These are phyloP conservation scores for Pilobolus umbonatus DNA, from an alignment of 192 early-diverging fungal species.

Conservation along the genomic window DNA sequence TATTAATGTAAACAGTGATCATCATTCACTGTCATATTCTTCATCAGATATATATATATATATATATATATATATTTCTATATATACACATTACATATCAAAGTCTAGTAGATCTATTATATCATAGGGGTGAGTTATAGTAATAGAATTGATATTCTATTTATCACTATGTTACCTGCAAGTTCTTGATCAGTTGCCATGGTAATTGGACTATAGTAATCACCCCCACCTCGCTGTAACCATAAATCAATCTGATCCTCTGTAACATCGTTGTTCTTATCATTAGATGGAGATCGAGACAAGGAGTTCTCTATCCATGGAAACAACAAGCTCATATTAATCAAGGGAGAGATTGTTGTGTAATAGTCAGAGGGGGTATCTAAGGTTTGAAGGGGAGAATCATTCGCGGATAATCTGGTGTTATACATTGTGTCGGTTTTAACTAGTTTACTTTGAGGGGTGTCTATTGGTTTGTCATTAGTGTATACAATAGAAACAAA, in stretches of 20 bases:
- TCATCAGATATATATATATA: neutral
- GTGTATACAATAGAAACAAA: constrained; percentile 4
- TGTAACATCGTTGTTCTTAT: neutral
- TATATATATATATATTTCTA: neutral
- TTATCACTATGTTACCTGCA: neutral
- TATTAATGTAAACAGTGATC: no score
- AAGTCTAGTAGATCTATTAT: neutral
- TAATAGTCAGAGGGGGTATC: constrained; percentile 11
- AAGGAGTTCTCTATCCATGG: constrained; percentile 14
- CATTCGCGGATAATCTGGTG: neutral
- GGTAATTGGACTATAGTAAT: neutral
- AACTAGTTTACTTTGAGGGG: no score
- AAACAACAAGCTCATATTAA: constrained; percentile 5
- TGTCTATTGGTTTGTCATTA: neutral
- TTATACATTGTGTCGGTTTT: neutral
- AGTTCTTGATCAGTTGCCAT: constrained; percentile 16
- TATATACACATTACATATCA: neutral
- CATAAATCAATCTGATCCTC: constrained; percentile 13
- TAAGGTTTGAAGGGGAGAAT: neutral
- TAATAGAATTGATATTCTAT: neutral
- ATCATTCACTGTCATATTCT: no score
- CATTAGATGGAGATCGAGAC: neutral
- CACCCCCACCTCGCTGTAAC: constrained; percentile 7
- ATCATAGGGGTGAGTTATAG: no score
- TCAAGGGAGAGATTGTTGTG: neutral